phyloP scores from a whole-genome alignment of 345 rosid species.

The Salix caprea region DNA sequence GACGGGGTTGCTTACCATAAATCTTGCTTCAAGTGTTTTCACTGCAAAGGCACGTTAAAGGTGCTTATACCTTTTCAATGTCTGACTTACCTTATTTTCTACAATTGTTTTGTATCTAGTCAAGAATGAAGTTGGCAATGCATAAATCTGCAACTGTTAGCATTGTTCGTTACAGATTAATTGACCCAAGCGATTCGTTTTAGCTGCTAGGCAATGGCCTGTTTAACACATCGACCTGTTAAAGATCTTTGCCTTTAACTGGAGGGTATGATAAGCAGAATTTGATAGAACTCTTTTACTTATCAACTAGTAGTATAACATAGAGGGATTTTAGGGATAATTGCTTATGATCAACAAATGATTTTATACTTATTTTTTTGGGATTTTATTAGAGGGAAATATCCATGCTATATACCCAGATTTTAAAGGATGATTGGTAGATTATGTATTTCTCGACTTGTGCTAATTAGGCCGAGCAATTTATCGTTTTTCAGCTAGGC shows the following conservation, averaged over 20 bases:
- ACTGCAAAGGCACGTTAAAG: slow-evolving; percentile 91
- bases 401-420: background rate
- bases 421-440: background rate
- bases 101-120: background rate
- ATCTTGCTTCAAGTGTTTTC: slow-evolving; percentile 92
- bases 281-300: background rate
- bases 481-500: slow-evolving; percentile 56
- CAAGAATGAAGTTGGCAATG: background rate
- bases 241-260: background rate
- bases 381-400: background rate
- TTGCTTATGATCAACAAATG: background rate
- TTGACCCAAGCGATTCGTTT: background rate
- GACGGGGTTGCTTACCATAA: slow-evolving; percentile 90
- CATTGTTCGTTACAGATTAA: background rate
- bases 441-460: background rate
- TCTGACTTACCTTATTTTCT: background rate
- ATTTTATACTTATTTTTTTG: background rate
- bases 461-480: slow-evolving; percentile 11
- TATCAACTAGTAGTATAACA: background rate
- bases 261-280: background rate
- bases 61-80: slow-evolving; percentile 21
- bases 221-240: background rate
- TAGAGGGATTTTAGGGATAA: background rate
- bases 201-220: background rate
- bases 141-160: background rate